These are phyloP conservation scores for Laetiporus sulphureus DNA, from an alignment of 1,284 basidiomycete species.

Conservation along the genomic window DNA sequence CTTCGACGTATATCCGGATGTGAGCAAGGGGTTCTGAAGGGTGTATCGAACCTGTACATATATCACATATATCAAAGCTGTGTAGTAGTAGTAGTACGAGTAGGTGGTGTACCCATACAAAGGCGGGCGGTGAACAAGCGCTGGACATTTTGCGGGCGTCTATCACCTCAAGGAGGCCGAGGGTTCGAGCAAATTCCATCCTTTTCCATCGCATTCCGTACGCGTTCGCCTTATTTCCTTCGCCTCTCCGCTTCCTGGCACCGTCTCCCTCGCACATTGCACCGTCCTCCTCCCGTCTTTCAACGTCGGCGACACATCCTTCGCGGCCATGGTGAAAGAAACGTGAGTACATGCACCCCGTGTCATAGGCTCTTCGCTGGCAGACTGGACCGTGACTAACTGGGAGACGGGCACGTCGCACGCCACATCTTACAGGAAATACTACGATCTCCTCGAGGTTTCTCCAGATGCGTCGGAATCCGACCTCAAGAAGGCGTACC, in stretches of 20 bases:
- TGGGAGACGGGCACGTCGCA: not conserved
- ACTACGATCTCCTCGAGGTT: conserved; percentile 84
- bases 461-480: conserved; percentile 69
- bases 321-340: conserved; percentile 57
- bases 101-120: no score
- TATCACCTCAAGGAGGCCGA: conserved; percentile 11
- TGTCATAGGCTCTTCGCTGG: no score
- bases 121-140: no score
- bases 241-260: conserved; percentile 14
- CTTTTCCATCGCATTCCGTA: conserved; percentile 19
- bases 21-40: conserved; percentile 32
- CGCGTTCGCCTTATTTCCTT: conserved; percentile 16
- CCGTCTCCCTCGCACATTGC: conserved; percentile 14
- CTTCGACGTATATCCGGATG: conserved; percentile 88
- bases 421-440: conserved; percentile 69
- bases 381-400: not conserved
- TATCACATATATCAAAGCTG: no score
- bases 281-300: conserved; percentile 5
- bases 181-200: conserved; percentile 33
- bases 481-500: conserved; percentile 92
- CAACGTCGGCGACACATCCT: not conserved
- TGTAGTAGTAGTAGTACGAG: no score
- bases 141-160: conserved; percentile 7
- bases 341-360: conserved; percentile 44
- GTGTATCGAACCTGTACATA: no score